phyloP scores from a whole-genome alignment of 2,329 filamentous ascomycete species.

The Thelonectria olida region DNA sequence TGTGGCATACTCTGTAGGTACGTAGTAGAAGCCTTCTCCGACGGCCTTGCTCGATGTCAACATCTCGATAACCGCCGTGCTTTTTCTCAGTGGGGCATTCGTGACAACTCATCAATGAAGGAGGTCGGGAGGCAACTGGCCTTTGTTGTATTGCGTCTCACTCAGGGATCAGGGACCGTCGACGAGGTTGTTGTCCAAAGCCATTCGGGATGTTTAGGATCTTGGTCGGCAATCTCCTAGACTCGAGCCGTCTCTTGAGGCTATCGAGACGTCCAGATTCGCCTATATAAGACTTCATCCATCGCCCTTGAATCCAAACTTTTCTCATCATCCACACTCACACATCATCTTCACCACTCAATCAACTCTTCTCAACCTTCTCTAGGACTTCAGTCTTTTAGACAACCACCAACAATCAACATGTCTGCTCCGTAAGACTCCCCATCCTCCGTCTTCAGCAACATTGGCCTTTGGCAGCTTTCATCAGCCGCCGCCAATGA shows the following conservation, averaged over 20 bases:
- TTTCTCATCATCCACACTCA: slow-evolving; percentile 32
- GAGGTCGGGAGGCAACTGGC: slow-evolving; percentile 12
- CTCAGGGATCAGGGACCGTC: slow-evolving; percentile 19
- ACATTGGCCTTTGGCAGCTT: background rate
- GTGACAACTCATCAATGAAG: slow-evolving; percentile 17
- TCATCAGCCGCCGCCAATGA: slow-evolving; percentile 13
- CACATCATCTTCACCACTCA: slow-evolving; percentile 34
- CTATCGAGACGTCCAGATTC: slow-evolving; percentile 4
- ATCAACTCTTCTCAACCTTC: slow-evolving; percentile 28
- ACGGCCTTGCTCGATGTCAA: background rate
- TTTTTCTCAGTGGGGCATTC: slow-evolving; percentile 14
- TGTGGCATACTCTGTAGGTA: slow-evolving; percentile 1
- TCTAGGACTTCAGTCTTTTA: slow-evolving; percentile 27
- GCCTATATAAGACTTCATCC: slow-evolving; percentile 39
- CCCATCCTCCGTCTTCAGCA: background rate
- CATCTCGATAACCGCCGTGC: slow-evolving; percentile 3
- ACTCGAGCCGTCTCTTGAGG: background rate
- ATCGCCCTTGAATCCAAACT: slow-evolving; percentile 11
- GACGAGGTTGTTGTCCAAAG: background rate
- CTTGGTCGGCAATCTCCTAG: background rate
- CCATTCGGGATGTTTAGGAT: slow-evolving; percentile 21
- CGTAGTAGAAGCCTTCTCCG: background rate
- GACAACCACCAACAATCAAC: slow-evolving; percentile 28
- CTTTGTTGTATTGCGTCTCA: slow-evolving; percentile 4
- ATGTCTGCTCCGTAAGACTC: slow-evolving; percentile 42